A percentile compares a stretch with the other conserved stretches of the same genome.
Conservation (phyloP, 2,329 filamentous ascomycete genomes). For the Epichloe glyceriae region DNA sequence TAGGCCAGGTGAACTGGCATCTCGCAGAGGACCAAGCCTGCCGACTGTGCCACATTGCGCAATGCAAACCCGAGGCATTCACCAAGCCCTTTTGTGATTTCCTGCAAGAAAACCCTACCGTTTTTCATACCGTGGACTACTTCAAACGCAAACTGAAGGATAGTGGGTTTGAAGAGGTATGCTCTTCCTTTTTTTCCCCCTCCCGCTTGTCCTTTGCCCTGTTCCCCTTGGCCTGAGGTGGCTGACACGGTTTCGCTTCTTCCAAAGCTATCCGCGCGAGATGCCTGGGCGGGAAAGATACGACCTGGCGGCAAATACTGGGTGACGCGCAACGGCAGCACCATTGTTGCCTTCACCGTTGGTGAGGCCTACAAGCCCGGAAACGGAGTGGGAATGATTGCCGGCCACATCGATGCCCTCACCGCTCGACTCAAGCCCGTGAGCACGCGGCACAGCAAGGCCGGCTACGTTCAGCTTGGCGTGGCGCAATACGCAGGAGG, state of each 20-base stretch:
- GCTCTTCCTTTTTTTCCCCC: slow-evolving; percentile 5
- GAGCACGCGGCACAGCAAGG: slow-evolving; percentile 68
- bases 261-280: slow-evolving; percentile 57
- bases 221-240: background rate
- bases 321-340: slow-evolving; percentile 71
- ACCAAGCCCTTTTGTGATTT: slow-evolving; percentile 80
- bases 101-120: slow-evolving; percentile 77
- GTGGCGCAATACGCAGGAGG: slow-evolving; percentile 88
- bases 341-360: slow-evolving; percentile 73
- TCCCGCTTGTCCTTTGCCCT: background rate
- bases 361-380: slow-evolving; percentile 71
- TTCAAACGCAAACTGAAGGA: slow-evolving; percentile 61
- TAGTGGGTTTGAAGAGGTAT: slow-evolving; percentile 59
- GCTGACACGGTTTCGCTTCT: background rate
- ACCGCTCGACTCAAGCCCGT: slow-evolving; percentile 87
- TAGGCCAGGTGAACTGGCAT: slow-evolving; percentile 20
- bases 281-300: slow-evolving; percentile 62
- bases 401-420: slow-evolving; percentile 84
- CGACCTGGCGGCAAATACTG: slow-evolving; percentile 80
- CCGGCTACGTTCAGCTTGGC: slow-evolving; percentile 78
- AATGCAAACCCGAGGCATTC: slow-evolving; percentile 48
- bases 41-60: slow-evolving; percentile 24
- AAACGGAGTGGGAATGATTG: slow-evolving; percentile 78
- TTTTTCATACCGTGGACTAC: slow-evolving; percentile 79
- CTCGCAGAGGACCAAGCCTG: slow-evolving; percentile 16